Percentiles rank a stretch among this genome's conserved stretches.
Conservation (phyloP, 2,329 filamentous ascomycete genomes). For the Fusarium sublunatum region DNA sequence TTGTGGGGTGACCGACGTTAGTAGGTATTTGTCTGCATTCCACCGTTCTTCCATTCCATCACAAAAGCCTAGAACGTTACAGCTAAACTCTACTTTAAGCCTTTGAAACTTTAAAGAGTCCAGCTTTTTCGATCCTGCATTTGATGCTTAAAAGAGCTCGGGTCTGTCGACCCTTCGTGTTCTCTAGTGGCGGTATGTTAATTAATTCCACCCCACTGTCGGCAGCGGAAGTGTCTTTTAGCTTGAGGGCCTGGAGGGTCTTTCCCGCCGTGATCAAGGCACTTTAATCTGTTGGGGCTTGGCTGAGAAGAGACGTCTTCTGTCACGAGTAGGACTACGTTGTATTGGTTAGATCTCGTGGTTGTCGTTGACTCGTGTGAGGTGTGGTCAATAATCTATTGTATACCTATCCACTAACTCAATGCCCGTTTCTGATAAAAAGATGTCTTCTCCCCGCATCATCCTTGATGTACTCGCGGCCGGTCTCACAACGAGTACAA, state of each 20-base stretch:
- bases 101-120: background rate
- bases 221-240: slow-evolving; percentile 17
- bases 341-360: too few relatives aligned
- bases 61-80: background rate
- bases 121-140: background rate
- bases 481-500: too few relatives aligned
- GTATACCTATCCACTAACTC: too few relatives aligned
- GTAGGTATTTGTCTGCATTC: too few relatives aligned
- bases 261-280: background rate
- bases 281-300: slow-evolving; percentile 1
- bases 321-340: too few relatives aligned
- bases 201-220: slow-evolving; percentile 4
- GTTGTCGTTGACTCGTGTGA: too few relatives aligned
- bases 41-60: slow-evolving; percentile 7
- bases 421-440: too few relatives aligned
- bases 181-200: background rate
- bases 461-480: too few relatives aligned
- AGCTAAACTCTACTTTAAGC: background rate
- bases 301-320: background rate
- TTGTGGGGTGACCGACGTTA: slow-evolving; percentile 74
- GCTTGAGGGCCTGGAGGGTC: slow-evolving; percentile 7
- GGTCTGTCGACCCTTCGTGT: slow-evolving; percentile 6
- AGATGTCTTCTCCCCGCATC: too few relatives aligned
- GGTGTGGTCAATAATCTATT: too few relatives aligned
- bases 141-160: background rate